Evolutionary conservation across 768 basidiomycete genomes (phyloP), one percentile per base, ranked within the genome.

Genomic region (Pholiota molesta): DNA sequence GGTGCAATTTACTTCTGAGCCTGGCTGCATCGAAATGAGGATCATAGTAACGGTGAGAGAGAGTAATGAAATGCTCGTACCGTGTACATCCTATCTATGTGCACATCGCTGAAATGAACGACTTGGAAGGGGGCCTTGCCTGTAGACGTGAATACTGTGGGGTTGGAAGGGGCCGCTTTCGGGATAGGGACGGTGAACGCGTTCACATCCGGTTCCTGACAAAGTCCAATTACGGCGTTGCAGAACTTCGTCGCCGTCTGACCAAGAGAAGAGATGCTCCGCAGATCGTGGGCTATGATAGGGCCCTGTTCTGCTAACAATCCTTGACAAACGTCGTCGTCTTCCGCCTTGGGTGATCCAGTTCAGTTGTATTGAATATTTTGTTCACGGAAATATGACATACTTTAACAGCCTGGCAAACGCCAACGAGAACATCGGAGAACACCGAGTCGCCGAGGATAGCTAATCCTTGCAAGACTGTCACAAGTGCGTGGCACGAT

Each of bases 81-180:
- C 21, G 76, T 72, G 66, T 88, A 88, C 7, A 77, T 65, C 31
- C 85, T 74, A 65, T 88, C 87, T 37, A 89, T 83, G 65, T 89
- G 87, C 5, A 83, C 82, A 67, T 88, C 87, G 65, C 83, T 85
- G 68, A 89, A 81, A 67, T 89, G 87, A 0, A 81, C 80, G 7
- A 87, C 83, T 63, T 84, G 79, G 68, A 87, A 81, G 0, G 85
- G 81, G 21, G 73, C 23, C 52, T 74, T 76, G 5, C 82, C 79
- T 1, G 68, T 70, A 3, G 80, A 80, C 4, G 58, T 65, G 61
- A 75, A 77, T 1, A 60, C 61, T 51, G 74, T 75, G 5, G 77
- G 77, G 14, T 72, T 70, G 1, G 69, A 57, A 1, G 83, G 81
- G 8, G 76, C 68, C 2, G 78, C 54, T 49, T 78, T 79, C 2